Conservation (phyloP, 148 eudicot species). For the Rhododendron ferrugineum region DNA sequence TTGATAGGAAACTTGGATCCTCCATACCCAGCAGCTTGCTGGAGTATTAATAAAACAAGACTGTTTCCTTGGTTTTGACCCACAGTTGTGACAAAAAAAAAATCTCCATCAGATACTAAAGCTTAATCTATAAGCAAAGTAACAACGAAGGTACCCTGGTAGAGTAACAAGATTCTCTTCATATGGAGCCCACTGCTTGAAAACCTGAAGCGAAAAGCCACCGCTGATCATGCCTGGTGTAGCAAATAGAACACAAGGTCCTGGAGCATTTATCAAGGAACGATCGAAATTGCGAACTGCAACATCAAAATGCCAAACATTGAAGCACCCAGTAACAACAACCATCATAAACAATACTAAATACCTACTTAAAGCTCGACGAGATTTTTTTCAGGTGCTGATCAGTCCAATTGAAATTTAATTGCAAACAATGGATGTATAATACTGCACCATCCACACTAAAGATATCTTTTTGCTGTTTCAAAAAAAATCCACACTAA, state of each 20-base stretch:
- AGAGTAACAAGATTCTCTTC: conserved; percentile 76
- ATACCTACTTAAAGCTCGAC: background rate
- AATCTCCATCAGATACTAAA: background rate
- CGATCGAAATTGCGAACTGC: conserved; percentile 80
- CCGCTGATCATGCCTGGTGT: conserved; percentile 94
- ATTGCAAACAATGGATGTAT: background rate
- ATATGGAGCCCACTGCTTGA: conserved; percentile 93
- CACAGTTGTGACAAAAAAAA: background rate
- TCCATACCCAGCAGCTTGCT: background rate
- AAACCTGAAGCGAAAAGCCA: conserved; percentile 93
- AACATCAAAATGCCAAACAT: conserved; percentile 15
- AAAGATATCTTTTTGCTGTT: too few species aligned
- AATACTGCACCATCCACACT: background rate
- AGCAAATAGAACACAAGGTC: conserved; percentile 97
- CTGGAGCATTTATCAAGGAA: conserved; percentile 76
- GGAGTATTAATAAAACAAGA: background rate
- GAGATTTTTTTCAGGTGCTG: background rate
- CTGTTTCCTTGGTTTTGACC: background rate
- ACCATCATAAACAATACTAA: background rate
- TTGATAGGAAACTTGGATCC: background rate
- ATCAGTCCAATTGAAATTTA: background rate
- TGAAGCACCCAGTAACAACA: conserved; percentile 7
- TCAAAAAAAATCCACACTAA: background rate
- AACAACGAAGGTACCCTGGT: conserved; percentile 56
- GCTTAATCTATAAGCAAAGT: background rate